Conservation (phyloP, 257 asterid species). For the Solanum sparsipilum region DNA sequence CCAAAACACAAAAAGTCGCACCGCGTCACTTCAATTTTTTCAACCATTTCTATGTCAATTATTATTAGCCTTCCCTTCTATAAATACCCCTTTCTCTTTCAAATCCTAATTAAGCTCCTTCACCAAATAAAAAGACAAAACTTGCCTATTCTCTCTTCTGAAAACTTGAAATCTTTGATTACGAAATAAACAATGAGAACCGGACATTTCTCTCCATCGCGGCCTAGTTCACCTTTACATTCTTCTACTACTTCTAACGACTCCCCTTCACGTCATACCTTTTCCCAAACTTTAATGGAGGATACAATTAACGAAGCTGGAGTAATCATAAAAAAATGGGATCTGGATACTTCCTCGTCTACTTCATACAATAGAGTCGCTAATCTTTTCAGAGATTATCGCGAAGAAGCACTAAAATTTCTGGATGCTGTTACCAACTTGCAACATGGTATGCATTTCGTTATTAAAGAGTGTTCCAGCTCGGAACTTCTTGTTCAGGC, state of each 20-base stretch:
- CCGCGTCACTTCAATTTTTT: not conserved
- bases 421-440: constrained; percentile 33
- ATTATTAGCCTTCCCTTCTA: not conserved
- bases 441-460: constrained; percentile 46
- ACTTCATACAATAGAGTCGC: constrained; percentile 6
- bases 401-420: constrained; percentile 30
- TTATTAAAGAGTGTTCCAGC: constrained; percentile 20
- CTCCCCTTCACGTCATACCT: constrained; percentile 22
- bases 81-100: not conserved
- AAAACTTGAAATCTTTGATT: not conserved
- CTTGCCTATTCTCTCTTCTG: not conserved
- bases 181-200: not conserved
- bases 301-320: constrained; percentile 50
- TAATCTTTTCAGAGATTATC: constrained; percentile 23
- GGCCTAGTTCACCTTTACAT: constrained; percentile 25
- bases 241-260: constrained; percentile 4
- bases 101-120: not conserved
- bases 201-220: constrained; percentile 5
- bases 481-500: constrained; percentile 37
- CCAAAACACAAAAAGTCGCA: not conserved
- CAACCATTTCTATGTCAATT: not conserved
- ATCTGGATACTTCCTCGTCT: constrained; percentile 7
- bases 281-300: constrained; percentile 44
- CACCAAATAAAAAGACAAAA: not conserved
- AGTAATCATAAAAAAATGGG: constrained; percentile 28